A percentile compares a stretch with the other conserved stretches of the same genome.
These are phyloP conservation scores for Bromus sterilis DNA, from an alignment of 176 grass and related monocot species.

Conservation along the genomic window DNA sequence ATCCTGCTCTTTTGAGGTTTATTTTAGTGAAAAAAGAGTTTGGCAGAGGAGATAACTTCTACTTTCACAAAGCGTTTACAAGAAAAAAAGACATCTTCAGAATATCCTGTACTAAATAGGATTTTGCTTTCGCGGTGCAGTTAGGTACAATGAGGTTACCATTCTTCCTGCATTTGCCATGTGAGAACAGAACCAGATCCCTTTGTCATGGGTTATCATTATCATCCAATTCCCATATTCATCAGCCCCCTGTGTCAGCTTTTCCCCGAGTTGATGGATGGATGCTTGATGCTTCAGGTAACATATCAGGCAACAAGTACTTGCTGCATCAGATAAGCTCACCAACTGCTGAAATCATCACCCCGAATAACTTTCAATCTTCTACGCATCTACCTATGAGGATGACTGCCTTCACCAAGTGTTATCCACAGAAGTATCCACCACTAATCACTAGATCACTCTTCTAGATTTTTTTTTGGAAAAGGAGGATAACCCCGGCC, in stretches of 20 bases:
- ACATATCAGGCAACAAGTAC: neutral
- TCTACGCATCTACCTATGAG: neutral
- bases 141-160: neutral
- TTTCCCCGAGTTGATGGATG: neutral
- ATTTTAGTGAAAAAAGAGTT: neutral
- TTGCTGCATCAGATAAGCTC: neutral
- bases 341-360: neutral
- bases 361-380: neutral
- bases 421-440: neutral
- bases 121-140: neutral
- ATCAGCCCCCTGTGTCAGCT: neutral
- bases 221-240: neutral
- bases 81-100: neutral
- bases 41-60: neutral
- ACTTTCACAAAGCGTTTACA: neutral
- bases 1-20: neutral
- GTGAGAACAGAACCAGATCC: conserved; percentile 14
- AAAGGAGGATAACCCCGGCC: too few relatives aligned
- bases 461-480: too few relatives aligned
- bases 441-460: neutral
- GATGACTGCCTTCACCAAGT: neutral
- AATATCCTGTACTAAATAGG: neutral
- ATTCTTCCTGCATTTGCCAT: neutral
- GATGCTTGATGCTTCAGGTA: neutral
- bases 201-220: neutral